Base-by-base conservation (phyloP, 495 filamentous ascomycete species). In the Aspergillus bertholletiae region DNA sequence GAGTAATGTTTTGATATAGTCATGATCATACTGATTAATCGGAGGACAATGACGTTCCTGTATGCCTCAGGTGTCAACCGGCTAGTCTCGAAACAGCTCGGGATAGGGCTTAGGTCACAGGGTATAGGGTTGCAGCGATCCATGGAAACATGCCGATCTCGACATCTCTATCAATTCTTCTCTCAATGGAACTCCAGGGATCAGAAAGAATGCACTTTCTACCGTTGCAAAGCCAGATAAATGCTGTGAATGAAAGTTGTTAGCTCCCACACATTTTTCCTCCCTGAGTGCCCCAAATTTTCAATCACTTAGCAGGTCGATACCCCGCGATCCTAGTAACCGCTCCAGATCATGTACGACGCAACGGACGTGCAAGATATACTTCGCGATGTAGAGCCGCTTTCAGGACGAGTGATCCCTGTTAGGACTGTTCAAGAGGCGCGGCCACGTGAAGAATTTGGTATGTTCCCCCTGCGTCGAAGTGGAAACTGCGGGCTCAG, bases 361-460 rank as follows among this genome's bases (percentile, higher is more conserved):
- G 44, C n/a, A 17, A 75, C 74, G 73, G 59, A 64, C 22, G 47
- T 64, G 5, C 24, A 60, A 45, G 51, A 61, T 17, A 46, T 58
- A 3, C 24, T 76, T 15, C 49, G 54, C 15, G 59, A 32, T 2
- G 54, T 76, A 7, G 28, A 56, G 30, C 70, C 73, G 26, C 57
- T 74, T 1, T 27, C 49, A 8, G 75, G 75, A 22, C 34, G 66
- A 8, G 59, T 74, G 6, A 40, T 63, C n/a, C 66, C 75, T 5
- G 64, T 78, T 37, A 61, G 57, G 32, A 74, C 75, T 0, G 62
- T 76, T 2, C 75, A 78, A 35, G 71, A 78, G 54, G 70, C 68
- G n/a, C 67, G 53, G 7, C 69, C 75, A 4, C 53, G 37, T 5
- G 69, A 74, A 56, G 71, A 71, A 28, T 78, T 69, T 30, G 70